These are phyloP conservation scores for Taphrina deformans DNA, from an alignment of 1,139 yeast species.

Conservation along the genomic window DNA sequence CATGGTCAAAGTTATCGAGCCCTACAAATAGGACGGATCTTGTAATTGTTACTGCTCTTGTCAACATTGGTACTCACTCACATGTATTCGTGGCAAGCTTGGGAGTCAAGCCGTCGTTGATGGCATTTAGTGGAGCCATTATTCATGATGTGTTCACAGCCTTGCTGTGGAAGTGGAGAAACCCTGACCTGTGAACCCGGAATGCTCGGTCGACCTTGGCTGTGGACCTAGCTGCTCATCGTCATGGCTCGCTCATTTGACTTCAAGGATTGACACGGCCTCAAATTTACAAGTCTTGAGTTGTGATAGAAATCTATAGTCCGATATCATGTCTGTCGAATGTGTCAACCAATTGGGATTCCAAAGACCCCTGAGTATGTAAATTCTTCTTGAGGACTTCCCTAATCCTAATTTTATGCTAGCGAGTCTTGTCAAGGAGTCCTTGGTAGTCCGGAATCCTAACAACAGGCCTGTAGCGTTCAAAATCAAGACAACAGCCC, in stretches of 20 bases:
- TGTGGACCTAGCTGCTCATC: background rate
- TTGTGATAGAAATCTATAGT: no score
- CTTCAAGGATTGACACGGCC: no score
- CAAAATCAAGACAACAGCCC: constrained; percentile 98
- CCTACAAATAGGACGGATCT: no score
- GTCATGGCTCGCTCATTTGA: background rate
- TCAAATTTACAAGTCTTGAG: no score
- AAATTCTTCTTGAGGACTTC: background rate
- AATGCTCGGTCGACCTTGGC: background rate
- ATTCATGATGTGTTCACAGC: background rate
- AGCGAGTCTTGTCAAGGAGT: constrained; percentile 36
- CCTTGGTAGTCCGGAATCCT: constrained; percentile 35
- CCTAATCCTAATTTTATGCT: background rate
- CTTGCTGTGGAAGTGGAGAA: constrained; percentile 5
- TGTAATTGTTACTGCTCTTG: no score
- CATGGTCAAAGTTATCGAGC: no score
- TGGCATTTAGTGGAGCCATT: constrained; percentile 1
- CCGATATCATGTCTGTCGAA: constrained; percentile 36
- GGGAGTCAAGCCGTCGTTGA: no score
- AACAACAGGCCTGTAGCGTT: constrained; percentile 62
- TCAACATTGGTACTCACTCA: no score
- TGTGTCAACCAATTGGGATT: constrained; percentile 34
- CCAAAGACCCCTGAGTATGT: constrained; percentile 34
- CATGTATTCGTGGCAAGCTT: no score
- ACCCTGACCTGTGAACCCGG: constrained; percentile 6